Evolutionary conservation across 1,284 basidiomycete species (phyloP).

Genomic region (Veloporphyrellus conicus): DNA sequence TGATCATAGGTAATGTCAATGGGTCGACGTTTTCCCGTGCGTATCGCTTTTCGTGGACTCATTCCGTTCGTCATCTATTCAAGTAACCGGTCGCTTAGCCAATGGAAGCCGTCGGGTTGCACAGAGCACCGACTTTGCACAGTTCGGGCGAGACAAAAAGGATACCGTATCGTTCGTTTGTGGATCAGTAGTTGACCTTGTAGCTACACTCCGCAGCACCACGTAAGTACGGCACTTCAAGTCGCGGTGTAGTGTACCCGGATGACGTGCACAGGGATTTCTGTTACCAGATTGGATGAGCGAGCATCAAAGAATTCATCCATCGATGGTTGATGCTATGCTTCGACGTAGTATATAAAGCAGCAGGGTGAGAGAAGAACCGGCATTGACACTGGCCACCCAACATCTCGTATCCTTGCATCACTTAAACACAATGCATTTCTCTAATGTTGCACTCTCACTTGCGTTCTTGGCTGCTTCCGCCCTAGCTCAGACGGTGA

Average conservation of each 20-base stretch:
- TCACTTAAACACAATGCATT: conserved; percentile 13
- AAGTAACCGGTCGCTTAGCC: too few species aligned
- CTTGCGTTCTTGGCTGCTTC: conserved; percentile 11
- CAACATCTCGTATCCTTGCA: not conserved
- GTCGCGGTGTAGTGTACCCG: conserved; percentile 7
- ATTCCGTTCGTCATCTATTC: too few species aligned
- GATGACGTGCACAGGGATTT: not conserved
- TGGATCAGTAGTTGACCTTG: too few species aligned
- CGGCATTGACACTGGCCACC: not conserved
- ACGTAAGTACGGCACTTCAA: not conserved
- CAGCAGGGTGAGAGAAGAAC: not conserved
- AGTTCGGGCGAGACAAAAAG: too few species aligned
- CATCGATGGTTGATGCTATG: not conserved
- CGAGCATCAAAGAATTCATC: not conserved
- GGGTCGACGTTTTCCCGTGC: too few species aligned
- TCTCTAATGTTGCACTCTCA: conserved; percentile 14
- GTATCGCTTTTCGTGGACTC: too few species aligned
- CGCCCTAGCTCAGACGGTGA: conserved; percentile 20
- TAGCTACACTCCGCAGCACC: too few species aligned
- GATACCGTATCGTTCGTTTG: too few species aligned
- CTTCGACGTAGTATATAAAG: conserved; percentile 18
- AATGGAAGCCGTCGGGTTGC: too few species aligned
- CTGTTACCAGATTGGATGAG: not conserved
- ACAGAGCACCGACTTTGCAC: too few species aligned
- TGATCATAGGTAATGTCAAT: too few species aligned